phyloP scores from a whole-genome alignment of 2,329 filamentous ascomycete genomes.

The Aschersonia sp. region DNA sequence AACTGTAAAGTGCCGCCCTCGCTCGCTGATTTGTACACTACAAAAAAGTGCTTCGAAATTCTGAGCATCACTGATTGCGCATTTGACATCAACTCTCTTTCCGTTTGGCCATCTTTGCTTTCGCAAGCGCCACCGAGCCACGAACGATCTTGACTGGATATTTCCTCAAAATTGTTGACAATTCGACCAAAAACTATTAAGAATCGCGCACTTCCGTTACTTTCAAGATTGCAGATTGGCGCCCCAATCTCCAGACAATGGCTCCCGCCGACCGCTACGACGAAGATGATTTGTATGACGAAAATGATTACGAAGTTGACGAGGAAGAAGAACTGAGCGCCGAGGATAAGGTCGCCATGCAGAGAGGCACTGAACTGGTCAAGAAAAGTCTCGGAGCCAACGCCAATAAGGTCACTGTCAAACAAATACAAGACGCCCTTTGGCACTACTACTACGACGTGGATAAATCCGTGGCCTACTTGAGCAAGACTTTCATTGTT shows the following conservation, averaged over 20 bases:
- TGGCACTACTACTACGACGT: constrained; percentile 97
- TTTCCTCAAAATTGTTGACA: too few relatives aligned
- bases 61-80: too few relatives aligned
- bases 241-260: constrained; percentile 4
- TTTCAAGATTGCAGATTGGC: too few relatives aligned
- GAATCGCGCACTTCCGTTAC: too few relatives aligned
- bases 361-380: constrained; percentile 51
- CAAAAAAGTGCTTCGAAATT: too few relatives aligned
- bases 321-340: constrained; percentile 30
- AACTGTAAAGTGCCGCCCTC: too few relatives aligned
- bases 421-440: constrained; percentile 73
- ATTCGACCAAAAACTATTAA: too few relatives aligned
- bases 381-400: constrained; percentile 47
- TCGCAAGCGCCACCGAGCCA: too few relatives aligned
- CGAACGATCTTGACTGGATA: too few relatives aligned
- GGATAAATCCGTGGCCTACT: constrained; percentile 67
- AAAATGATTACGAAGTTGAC: constrained; percentile 30
- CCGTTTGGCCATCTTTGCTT: too few relatives aligned
- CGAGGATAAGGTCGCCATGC: constrained; percentile 38
- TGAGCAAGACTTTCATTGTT: constrained; percentile 49
- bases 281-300: constrained; percentile 32
- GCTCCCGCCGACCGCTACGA: constrained; percentile 24
- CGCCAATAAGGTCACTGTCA: constrained; percentile 37
- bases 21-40: too few relatives aligned
- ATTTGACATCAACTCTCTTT: too few relatives aligned